These are phyloP conservation scores for Patellifolia procumbens DNA, from an alignment of 179 eudicot genomes.

Conservation along the genomic window DNA sequence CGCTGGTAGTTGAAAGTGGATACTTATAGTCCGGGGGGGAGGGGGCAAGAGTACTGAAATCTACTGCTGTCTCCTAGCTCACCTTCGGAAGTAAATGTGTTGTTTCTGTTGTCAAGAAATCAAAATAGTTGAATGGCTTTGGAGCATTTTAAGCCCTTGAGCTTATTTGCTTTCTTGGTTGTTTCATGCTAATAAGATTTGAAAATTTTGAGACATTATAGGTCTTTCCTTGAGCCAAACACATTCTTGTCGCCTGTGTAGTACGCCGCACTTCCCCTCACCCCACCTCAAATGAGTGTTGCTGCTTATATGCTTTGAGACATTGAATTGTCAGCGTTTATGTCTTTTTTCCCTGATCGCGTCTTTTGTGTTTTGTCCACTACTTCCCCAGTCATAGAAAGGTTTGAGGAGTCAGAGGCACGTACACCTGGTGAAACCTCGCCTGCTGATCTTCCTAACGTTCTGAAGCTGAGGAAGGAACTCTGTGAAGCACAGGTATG, in stretches of 20 bases:
- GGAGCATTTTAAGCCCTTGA: no score
- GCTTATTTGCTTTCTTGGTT: no score
- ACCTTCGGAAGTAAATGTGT: neutral
- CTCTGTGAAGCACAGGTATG: slow-evolving; percentile 67
- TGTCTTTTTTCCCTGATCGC: neutral
- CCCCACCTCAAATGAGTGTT: neutral
- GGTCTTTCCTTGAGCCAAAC: neutral
- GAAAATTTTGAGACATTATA: neutral
- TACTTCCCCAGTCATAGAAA: slow-evolving; percentile 61
- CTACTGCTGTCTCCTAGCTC: neutral
- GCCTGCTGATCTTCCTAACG: slow-evolving; percentile 64
- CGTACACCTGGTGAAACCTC: slow-evolving; percentile 68
- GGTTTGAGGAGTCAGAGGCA: slow-evolving; percentile 68
- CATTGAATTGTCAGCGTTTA: neutral
- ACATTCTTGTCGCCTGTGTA: neutral
- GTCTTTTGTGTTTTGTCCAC: neutral
- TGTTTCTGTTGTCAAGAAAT: neutral
- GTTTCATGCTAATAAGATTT: neutral
- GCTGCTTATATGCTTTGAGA: neutral
- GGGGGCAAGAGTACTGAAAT: neutral
- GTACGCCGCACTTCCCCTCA: neutral
- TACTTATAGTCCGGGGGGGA: no score
- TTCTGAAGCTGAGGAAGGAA: slow-evolving; percentile 70
- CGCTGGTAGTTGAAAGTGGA: neutral
- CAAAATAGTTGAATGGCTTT: neutral